Evolutionary conservation across 768 basidiomycete species (phyloP).

Genomic region (Phlegmacium glaucopus): DNA sequence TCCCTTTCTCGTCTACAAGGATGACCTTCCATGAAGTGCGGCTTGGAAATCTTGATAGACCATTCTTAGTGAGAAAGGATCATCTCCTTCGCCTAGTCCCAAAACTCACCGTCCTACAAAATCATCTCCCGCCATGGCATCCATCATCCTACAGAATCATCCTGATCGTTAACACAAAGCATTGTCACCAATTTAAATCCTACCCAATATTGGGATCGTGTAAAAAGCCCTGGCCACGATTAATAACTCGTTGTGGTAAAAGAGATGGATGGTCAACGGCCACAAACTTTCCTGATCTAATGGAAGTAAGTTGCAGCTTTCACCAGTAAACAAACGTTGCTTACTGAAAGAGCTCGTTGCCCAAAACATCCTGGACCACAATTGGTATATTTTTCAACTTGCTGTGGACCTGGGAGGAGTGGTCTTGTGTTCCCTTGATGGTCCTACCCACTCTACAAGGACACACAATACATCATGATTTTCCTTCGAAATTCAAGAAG

Average conservation of each 20-base stretch:
- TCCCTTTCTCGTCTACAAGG: slow-evolving; percentile 29
- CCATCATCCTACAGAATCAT: slow-evolving; percentile 1
- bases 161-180: too few species aligned
- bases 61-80: slow-evolving; percentile 1
- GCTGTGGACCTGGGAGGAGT: slow-evolving; percentile 1
- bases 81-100: too few species aligned
- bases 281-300: neutral
- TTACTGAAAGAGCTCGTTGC: slow-evolving; percentile 57
- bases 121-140: too few species aligned
- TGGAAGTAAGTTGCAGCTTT: neutral
- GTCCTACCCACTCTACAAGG: slow-evolving; percentile 18
- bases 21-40: slow-evolving; percentile 27
- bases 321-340: neutral
- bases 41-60: slow-evolving; percentile 18
- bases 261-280: too few species aligned
- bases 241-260: too few species aligned
- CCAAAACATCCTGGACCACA: slow-evolving; percentile 57
- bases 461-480: neutral
- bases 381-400: slow-evolving; percentile 42
- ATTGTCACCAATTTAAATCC: too few species aligned
- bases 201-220: too few species aligned
- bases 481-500: too few species aligned
- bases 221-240: too few species aligned
- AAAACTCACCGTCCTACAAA: too few species aligned
- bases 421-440: slow-evolving; percentile 4